These are phyloP conservation scores for Marsdenia floribunda DNA, from an alignment of 257 asterid species.

Conservation along the genomic window DNA sequence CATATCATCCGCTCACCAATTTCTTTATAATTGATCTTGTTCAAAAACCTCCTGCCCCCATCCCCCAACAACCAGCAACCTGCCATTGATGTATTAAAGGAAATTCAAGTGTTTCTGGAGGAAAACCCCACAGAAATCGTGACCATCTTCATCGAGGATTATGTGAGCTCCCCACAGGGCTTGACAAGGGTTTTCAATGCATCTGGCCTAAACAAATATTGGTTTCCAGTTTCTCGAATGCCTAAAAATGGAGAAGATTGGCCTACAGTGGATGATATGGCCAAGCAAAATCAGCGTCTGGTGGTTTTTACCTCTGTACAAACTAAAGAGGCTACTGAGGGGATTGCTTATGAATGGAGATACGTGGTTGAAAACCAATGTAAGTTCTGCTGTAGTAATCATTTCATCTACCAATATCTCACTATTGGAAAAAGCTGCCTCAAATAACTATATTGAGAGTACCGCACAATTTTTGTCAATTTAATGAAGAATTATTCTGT, in stretches of 20 bases:
- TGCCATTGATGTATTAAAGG: conserved; percentile 65
- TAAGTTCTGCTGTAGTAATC: conserved; percentile 24
- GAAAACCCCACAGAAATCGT: conserved; percentile 56
- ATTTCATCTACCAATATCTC: background rate
- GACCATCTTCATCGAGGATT: conserved; percentile 84
- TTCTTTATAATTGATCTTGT: background rate
- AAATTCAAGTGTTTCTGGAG: conserved; percentile 55
- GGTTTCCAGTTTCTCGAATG: conserved; percentile 70
- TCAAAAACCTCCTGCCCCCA: background rate
- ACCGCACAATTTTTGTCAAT: no score
- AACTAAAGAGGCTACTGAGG: conserved; percentile 65
- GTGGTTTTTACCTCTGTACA: conserved; percentile 66
- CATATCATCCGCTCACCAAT: background rate
- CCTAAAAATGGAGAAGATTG: conserved; percentile 74
- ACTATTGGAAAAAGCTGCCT: background rate
- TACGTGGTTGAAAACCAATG: conserved; percentile 88
- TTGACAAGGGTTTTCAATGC: conserved; percentile 61
- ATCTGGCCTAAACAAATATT: conserved; percentile 60
- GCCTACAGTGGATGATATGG: conserved; percentile 90
- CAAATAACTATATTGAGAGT: background rate
- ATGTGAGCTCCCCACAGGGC: conserved; percentile 62
- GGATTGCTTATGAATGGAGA: conserved; percentile 80
- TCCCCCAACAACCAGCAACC: conserved; percentile 54
- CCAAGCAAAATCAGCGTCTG: conserved; percentile 58
- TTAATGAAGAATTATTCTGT: background rate